Conservation (phyloP, 139 green algal species). For the Tetraselmis chui region DNA sequence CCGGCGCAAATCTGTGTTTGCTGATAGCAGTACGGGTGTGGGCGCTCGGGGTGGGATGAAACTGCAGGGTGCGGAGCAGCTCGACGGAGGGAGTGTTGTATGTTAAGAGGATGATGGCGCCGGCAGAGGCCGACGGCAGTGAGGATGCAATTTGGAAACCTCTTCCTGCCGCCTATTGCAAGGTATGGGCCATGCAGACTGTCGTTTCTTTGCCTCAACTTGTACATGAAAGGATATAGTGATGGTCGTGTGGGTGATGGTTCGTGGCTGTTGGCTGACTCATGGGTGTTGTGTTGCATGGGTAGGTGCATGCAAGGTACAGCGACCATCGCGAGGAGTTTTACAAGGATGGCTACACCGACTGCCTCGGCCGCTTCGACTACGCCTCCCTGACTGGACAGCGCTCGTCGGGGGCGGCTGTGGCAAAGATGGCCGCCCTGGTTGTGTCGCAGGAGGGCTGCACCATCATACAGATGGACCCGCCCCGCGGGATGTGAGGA, state of each 20-base stretch:
- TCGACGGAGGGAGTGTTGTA: not conserved
- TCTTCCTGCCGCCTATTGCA: not conserved
- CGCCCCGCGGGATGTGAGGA: not conserved
- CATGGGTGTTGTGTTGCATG: no score
- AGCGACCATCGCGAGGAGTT: not conserved
- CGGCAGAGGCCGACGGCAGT: not conserved
- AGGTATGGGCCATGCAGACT: no score
- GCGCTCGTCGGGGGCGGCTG: no score
- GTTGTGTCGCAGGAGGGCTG: not conserved
- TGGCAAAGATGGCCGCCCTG: not conserved
- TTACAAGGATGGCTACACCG: not conserved
- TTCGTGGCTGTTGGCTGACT: no score
- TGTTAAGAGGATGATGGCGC: not conserved
- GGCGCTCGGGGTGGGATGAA: no score
- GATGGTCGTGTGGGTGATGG: no score
- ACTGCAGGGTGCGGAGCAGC: not conserved
- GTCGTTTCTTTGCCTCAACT: no score
- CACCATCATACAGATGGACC: not conserved
- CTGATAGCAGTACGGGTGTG: no score
- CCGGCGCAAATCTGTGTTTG: no score
- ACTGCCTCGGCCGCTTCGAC: not conserved
- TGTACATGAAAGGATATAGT: no score
- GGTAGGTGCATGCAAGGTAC: not conserved
- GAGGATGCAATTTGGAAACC: not conserved
- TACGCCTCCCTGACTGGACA: not conserved